Evolutionary conservation across 306 rosid species (phyloP), one percentile per base, ranked within the genome.

Genomic region (Gastrolobium bilobum): DNA sequence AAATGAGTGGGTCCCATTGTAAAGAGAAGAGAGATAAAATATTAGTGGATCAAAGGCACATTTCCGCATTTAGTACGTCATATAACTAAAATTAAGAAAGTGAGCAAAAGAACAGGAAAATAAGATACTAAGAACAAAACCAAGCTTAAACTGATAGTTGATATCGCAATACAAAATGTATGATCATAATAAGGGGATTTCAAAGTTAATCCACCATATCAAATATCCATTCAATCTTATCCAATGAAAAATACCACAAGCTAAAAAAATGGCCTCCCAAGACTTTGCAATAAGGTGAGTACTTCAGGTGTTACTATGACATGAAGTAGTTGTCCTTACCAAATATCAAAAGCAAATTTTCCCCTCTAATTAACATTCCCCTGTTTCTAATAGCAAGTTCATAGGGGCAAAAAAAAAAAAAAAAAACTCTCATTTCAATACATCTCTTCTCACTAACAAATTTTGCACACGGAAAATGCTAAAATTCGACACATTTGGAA

Each of bases 91-190:
- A 5, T 2, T 6, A 56, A 26, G 40, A 10, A 31, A 10, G 65
- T 4, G 65, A 37, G 15, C 44, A 35, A 61, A 61, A 13, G 7
- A 61, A 59, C 15, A 31, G 15, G 65, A 10, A 59, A 31, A 59
- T 31, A 73, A 56, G 14, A 50, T 42, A 56, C 7, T 11, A 5
- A 43, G n/a, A 40, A 4, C 14, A 42, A 9, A 57, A 40, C 10
- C 65, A 37, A 53, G 37, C 65, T 38, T 38, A 53, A 56, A 50
- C 78, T 40, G 57, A 56, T 29, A 38, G 56, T 26, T 57, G 43
- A 57, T 40, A 10, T 7, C 26, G 10, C 11, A 3, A 11, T 15
- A 58, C 64, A 31, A 7, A 29, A 58, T 30, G 10, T 6, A 10
- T 58, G 30, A 10, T 31, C 64, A 64, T 15, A 0, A 0, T 57